Base-by-base conservation (phyloP, 2,329 filamentous ascomycete genomes). In the Calonectria ilicicola region DNA sequence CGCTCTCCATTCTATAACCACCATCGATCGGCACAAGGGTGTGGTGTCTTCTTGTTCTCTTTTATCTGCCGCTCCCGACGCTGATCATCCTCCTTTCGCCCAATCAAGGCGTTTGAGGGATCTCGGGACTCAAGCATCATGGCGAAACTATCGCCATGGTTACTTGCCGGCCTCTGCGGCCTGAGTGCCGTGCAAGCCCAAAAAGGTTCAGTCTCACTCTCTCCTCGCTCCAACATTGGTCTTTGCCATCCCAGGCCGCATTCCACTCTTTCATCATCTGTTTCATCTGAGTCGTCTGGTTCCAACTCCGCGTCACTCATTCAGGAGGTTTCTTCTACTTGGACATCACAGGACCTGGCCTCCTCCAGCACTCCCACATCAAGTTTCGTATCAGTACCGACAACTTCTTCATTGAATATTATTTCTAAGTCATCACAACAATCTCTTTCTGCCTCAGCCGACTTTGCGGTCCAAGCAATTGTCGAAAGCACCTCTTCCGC, bases 181-280 rank as follows among this genome's bases (percentile, higher is more conserved):
- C 42, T 46, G 21, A 62, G 64, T 49, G 35, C 38, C n/a, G 67
- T 63, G n/a, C 46, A 67, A 56, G 69, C 69, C 29, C 64, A 63
- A 67, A 60, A 46, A 70, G 69, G 69, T 71, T 64, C 64, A 64
- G 10, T 56, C 40, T 29, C 64, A 53, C 56, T 64, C n/a, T 67
- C 38, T 71, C 44, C 46, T 44, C 64, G 19, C 35, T 42, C 32
- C 19, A 49, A 60, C n/a, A 32, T 35, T 58, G 23, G 23, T 47
- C 32, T 47, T 42, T 71, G 69, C 19, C 51, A 21, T 64, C 53
- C 56, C 56, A 53, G 26, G 23, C 47, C 29, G 26, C 64, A 56
- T 32, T 19, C 8, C 56, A 62, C 35, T 64, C 60, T 47, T 47
- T 71, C 26, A 3, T 63, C 29, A 2, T 32, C 29, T 32, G 29